These are phyloP conservation scores for Colletotrichum limetticola DNA, from an alignment of 2,329 filamentous ascomycete species.

Conservation along the genomic window DNA sequence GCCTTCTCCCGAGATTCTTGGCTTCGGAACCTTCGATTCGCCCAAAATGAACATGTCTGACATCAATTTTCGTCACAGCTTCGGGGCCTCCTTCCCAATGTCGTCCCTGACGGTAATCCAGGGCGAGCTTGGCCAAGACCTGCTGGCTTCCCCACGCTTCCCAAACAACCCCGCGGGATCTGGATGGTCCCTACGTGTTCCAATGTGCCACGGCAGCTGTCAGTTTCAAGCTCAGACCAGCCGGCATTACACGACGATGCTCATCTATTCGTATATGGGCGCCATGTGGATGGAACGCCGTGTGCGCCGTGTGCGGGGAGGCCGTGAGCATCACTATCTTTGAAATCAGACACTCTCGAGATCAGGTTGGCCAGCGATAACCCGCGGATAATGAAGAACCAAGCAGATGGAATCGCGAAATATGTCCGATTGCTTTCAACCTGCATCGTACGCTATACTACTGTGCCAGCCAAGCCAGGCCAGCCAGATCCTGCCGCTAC, in stretches of 20 bases:
- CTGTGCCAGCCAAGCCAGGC: background rate
- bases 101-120: background rate
- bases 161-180: conserved; percentile 2
- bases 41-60: conserved; percentile 4
- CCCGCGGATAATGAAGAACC: background rate
- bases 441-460: background rate
- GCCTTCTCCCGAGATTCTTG: conserved; percentile 2
- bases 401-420: conserved; percentile 22
- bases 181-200: background rate
- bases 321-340: background rate
- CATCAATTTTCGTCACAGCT: conserved; percentile 18
- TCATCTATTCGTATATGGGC: background rate
- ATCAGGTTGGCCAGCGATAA: background rate
- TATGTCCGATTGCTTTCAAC: conserved; percentile 21
- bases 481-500: conserved; percentile 2
- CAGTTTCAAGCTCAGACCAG: conserved; percentile 12
- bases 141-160: background rate
- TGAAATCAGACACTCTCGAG: background rate
- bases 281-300: background rate
- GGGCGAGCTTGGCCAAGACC: background rate
- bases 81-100: conserved; percentile 16
- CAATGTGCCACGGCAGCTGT: conserved; percentile 5
- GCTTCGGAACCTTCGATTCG: background rate
- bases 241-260: background rate
- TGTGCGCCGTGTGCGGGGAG: conserved; percentile 10